Evolutionary conservation across 257 asterid species (phyloP).

Genomic region (Anisodus acutangulus): DNA sequence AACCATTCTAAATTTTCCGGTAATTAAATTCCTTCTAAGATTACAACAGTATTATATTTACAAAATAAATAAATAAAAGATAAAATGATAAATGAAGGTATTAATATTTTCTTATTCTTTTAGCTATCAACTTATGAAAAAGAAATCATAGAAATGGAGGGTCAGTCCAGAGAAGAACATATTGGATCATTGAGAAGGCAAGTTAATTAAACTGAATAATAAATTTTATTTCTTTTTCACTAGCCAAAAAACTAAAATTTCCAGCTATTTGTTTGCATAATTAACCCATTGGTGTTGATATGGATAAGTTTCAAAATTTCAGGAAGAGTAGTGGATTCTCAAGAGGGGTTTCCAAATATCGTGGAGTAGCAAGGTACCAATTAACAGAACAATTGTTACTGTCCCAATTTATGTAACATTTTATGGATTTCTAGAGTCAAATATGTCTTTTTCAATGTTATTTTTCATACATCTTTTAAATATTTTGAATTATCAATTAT

Average conservation of each 20-base stretch:
- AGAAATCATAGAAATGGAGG: constrained; percentile 68
- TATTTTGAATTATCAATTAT: too few relatives aligned
- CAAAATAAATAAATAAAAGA: neutral
- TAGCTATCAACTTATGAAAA: constrained; percentile 67
- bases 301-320: constrained; percentile 31
- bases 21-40: constrained; percentile 26
- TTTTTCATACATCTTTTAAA: too few relatives aligned
- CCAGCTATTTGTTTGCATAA: neutral
- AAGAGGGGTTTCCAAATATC: constrained; percentile 83
- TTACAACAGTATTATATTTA: neutral
- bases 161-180: constrained; percentile 83
- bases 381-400: neutral
- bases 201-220: neutral
- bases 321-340: constrained; percentile 93
- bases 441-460: too few relatives aligned
- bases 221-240: neutral
- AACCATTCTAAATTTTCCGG: constrained; percentile 83
- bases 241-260: too few relatives aligned
- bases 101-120: constrained; percentile 25
- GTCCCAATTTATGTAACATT: too few relatives aligned
- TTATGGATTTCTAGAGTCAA: too few relatives aligned
- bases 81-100: neutral
- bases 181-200: constrained; percentile 85
- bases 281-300: neutral
- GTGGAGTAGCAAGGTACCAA: constrained; percentile 84